These are phyloP conservation scores for Talaromyces atroroseus DNA, from an alignment of 2,329 filamentous ascomycete genomes.

Conservation along the genomic window DNA sequence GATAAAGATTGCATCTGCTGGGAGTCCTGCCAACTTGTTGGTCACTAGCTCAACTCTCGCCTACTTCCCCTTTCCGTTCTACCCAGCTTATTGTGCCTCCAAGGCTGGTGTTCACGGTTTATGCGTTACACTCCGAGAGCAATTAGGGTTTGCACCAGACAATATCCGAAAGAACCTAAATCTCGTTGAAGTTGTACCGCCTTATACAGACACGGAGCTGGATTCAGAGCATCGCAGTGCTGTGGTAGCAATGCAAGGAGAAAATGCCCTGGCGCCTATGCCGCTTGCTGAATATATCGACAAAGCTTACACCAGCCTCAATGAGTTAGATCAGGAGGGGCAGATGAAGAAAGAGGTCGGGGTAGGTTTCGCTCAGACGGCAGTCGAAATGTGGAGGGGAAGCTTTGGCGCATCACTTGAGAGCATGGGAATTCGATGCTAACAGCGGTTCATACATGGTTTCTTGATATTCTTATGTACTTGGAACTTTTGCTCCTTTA, in stretches of 20 bases:
- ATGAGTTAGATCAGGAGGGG: background rate
- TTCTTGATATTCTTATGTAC: slow-evolving; percentile 26
- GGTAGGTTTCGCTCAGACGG: slow-evolving; percentile 3
- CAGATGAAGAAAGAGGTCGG: slow-evolving; percentile 1
- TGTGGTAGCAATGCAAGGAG: background rate
- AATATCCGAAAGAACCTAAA: slow-evolving; percentile 1
- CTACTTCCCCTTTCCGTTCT: slow-evolving; percentile 2
- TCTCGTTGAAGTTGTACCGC: slow-evolving; percentile 6
- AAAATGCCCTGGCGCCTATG: slow-evolving; percentile 6
- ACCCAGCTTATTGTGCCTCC: slow-evolving; percentile 4
- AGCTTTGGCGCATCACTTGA: slow-evolving; percentile 5
- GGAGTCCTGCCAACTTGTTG: background rate
- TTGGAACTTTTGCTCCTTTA: background rate
- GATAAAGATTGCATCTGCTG: background rate
- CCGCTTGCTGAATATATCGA: slow-evolving; percentile 3
- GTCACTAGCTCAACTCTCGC: slow-evolving; percentile 6
- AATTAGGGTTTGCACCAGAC: slow-evolving; percentile 4
- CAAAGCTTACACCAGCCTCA: background rate
- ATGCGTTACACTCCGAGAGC: slow-evolving; percentile 3
- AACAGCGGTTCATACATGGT: slow-evolving; percentile 26
- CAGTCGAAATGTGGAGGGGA: slow-evolving; percentile 1
- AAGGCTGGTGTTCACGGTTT: slow-evolving; percentile 6
- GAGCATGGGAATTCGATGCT: slow-evolving; percentile 2
- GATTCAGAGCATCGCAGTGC: background rate
- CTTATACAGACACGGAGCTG: slow-evolving; percentile 6